Evolutionary conservation across 257 asterid genomes (phyloP), one percentile per base, ranked within the genome.

Genomic region (Linaria vulgaris): DNA sequence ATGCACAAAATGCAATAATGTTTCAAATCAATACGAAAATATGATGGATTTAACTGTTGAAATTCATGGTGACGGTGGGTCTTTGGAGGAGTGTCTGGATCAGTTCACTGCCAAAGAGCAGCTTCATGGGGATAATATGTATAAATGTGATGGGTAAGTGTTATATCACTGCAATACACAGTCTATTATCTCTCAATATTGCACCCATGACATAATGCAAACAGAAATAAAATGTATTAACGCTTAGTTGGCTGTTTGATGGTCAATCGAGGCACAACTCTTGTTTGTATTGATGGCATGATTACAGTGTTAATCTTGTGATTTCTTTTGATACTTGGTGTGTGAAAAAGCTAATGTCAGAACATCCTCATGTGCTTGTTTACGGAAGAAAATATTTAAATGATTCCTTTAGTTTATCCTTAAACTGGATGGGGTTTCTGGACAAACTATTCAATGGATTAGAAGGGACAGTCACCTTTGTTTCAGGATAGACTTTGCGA

Each of bases 41-140:
- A 85, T 94, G 95, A 90, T 94, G 99, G 99, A 94, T 81, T 86
- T 94, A 79, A 94, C 95, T 48, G 99, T 94, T 68, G 99, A 94
- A 80, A 94, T 94, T 77, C 95, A 94, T 34, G 99, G 99, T 57
- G 95, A 90, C 78, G 95, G 94, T 76, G 88, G 77, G 68, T 90
- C 99, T 61, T 73, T 94, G 82, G 97, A 89, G 83, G 94, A 89
- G 79, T 94, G 99, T 80, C 79, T 94, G 83, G 94, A 94, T 66
- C 97, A 94, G 77, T 90, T 89, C 83, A 94, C 99, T 9, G 90
- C 91, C 31, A 81, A 77, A 78, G 99, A 94, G 71, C 23, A 80
- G 81, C 99, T 94, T 78, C 94, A 90, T 74, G 99, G 99, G 48
- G 99, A 94, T 79, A 94, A 94, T 79, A 85, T 85, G 99, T 94